phyloP scores from a whole-genome alignment of 768 basidiomycete species.

The Phallus indusiatus region DNA sequence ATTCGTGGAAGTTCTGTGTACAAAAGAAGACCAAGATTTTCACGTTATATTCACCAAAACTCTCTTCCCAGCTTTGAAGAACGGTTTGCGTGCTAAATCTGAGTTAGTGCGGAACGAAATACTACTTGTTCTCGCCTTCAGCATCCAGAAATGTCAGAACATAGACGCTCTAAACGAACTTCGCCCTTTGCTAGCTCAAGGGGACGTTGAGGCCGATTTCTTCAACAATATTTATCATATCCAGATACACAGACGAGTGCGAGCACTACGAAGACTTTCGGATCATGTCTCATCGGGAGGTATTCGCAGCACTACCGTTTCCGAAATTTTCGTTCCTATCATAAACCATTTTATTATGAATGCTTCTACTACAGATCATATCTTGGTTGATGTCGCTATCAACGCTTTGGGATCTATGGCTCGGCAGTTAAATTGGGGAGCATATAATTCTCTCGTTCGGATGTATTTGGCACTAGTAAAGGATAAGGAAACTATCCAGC shows the following conservation, averaged over 20 bases:
- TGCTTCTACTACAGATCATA: constrained; percentile 53
- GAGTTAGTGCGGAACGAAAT: constrained; percentile 86
- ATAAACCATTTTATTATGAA: constrained; percentile 68
- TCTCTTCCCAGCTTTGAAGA: constrained; percentile 72
- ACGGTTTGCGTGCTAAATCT: constrained; percentile 65
- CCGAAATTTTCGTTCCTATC: constrained; percentile 81
- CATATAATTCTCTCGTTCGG: constrained; percentile 72
- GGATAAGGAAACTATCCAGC: constrained; percentile 61
- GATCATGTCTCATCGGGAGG: constrained; percentile 62
- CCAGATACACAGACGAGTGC: constrained; percentile 79
- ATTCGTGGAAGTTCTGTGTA: constrained; percentile 58
- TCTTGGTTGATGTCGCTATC: constrained; percentile 87
- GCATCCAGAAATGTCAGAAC: constrained; percentile 53
- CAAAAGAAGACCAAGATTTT: constrained; percentile 21
- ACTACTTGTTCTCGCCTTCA: constrained; percentile 66
- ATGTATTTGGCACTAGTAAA: constrained; percentile 62
- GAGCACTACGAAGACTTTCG: constrained; percentile 77
- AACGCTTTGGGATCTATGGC: constrained; percentile 69
- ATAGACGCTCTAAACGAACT: constrained; percentile 67
- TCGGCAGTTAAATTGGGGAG: constrained; percentile 68
- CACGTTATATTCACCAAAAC: constrained; percentile 49
- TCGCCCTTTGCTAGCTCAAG: constrained; percentile 68
- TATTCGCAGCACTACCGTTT: constrained; percentile 59
- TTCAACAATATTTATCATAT: constrained; percentile 95
- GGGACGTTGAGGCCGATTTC: constrained; percentile 92